Evolutionary conservation across 441 rosid species (phyloP).

Genomic region (Aleurites moluccanus): DNA sequence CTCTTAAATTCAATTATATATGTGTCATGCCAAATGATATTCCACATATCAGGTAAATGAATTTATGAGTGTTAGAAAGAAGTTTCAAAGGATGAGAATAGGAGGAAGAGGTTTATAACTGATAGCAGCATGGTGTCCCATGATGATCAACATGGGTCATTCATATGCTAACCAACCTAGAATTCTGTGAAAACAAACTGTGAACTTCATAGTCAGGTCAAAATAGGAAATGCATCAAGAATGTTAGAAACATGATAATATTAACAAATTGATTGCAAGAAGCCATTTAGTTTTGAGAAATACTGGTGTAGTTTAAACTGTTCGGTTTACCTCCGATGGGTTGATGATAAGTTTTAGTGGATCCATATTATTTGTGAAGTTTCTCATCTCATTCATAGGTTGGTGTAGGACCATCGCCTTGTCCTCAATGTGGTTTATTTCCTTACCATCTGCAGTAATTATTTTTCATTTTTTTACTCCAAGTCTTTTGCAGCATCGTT

Average conservation of each 20-base stretch:
- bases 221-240: not conserved
- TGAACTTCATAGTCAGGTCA: not conserved
- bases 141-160: not conserved
- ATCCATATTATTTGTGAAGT: not conserved
- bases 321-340: not conserved
- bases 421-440: conserved; percentile 1
- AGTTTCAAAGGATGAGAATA: not conserved
- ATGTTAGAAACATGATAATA: not conserved
- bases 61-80: not conserved
- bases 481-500: conserved; percentile 47
- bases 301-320: not conserved
- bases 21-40: not conserved
- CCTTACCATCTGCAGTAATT: not conserved
- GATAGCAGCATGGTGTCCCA: not conserved
- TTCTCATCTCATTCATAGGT: not conserved
- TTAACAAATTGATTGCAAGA: not conserved
- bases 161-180: not conserved
- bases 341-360: not conserved
- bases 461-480: not conserved
- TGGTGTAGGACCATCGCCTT: not conserved
- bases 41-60: not conserved
- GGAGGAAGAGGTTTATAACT: not conserved
- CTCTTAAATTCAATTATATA: not conserved
- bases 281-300: not conserved
- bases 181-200: not conserved